phyloP scores from a whole-genome alignment of 2,329 filamentous ascomycete genomes.

The Aspergillus latus region DNA sequence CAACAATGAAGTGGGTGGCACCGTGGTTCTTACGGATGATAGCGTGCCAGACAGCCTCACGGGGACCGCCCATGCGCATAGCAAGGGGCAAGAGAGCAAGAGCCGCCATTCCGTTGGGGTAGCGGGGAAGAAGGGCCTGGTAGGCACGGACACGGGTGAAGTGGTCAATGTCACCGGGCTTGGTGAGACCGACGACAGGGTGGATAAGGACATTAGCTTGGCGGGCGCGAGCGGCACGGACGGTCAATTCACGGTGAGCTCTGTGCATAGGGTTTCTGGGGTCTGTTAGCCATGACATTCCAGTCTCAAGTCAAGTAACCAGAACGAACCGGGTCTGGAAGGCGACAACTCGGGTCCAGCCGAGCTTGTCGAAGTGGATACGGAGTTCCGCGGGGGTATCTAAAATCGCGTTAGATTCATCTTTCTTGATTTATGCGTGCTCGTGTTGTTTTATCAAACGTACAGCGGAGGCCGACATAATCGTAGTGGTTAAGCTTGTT shows the following conservation, averaged over 20 bases:
- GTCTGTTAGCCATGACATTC: too few species aligned
- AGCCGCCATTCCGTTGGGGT: slow-evolving; percentile 98
- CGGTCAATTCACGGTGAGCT: slow-evolving; percentile 95
- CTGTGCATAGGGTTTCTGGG: slow-evolving; percentile 94
- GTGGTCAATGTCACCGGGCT: slow-evolving; percentile 99
- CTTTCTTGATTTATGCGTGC: background rate
- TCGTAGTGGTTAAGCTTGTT: slow-evolving; percentile 98
- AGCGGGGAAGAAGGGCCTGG: slow-evolving; percentile 91
- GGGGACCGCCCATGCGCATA: slow-evolving; percentile 98
- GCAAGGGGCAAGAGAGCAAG: slow-evolving; percentile 91
- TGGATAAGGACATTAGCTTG: slow-evolving; percentile 99
- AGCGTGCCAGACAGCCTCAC: slow-evolving; percentile 98
- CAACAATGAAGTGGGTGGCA: slow-evolving; percentile 98
- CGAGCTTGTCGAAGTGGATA: slow-evolving; percentile 97
- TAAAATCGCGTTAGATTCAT: slow-evolving; percentile 34
- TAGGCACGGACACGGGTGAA: slow-evolving; percentile 99
- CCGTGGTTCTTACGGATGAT: slow-evolving; percentile 99
- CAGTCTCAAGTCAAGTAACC: background rate
- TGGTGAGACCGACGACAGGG: slow-evolving; percentile 96
- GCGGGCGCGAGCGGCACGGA: slow-evolving; percentile 90
- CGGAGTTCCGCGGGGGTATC: slow-evolving; percentile 93
- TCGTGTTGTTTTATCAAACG: slow-evolving; percentile 34
- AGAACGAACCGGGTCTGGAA: slow-evolving; percentile 74
- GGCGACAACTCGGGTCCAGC: slow-evolving; percentile 95
- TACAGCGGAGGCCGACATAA: slow-evolving; percentile 93